phyloP scores from a whole-genome alignment of 129 eudicot genomes.

The Chrysanthemum makinoi region DNA sequence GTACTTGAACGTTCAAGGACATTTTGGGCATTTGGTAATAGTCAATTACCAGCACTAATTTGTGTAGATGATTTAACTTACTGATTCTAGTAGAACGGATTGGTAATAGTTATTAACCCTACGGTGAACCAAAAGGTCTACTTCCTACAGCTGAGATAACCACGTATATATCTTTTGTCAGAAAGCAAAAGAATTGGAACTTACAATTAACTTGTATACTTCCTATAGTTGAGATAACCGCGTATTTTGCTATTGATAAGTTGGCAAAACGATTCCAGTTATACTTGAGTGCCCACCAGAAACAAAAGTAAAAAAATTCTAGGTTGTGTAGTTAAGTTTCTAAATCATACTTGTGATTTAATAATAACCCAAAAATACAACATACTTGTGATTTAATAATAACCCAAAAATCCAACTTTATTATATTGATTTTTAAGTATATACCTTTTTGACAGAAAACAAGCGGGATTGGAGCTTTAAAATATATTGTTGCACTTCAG shows the following conservation, averaged over 20 bases:
- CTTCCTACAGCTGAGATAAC: no score
- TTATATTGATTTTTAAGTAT: background rate
- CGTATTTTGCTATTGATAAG: no score
- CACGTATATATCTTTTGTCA: no score
- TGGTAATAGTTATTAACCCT: background rate
- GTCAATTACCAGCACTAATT: background rate
- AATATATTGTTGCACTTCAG: conserved; percentile 64
- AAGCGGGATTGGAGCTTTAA: conserved; percentile 71
- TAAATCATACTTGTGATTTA: no score
- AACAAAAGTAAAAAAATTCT: no score
- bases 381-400: background rate
- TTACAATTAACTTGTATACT: no score
- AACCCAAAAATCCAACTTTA: background rate
- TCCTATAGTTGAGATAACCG: no score
- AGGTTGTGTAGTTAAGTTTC: no score
- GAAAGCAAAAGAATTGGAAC: no score
- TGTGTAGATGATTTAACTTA: background rate
- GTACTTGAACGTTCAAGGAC: background rate
- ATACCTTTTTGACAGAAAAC: conserved; percentile 83
- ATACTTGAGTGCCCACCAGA: no score
- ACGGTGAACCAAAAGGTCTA: no score
- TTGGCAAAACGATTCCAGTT: no score
- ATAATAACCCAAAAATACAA: background rate
- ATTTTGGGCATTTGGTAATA: background rate
- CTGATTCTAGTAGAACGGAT: background rate